Evolutionary conservation across 805 yeast species (phyloP).

Genomic region (Candida tibetensis): DNA sequence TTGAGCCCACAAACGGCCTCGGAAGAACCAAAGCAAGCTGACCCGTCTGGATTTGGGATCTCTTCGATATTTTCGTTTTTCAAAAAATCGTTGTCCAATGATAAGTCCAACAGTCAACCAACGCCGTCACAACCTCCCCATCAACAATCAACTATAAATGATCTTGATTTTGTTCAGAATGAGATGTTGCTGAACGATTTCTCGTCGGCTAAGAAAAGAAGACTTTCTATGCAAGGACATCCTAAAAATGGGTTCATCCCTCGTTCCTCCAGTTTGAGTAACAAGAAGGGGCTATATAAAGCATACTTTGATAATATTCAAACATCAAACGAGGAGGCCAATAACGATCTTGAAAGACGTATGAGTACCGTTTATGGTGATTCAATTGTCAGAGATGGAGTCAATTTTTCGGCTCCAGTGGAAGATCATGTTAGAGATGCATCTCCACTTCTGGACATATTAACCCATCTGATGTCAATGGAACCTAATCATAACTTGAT

Average conservation of each 20-base stretch:
- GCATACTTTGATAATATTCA: conserved; percentile 17
- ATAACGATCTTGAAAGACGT: conserved; percentile 30
- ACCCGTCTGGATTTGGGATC: conserved; percentile 1
- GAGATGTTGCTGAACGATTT: conserved; percentile 23
- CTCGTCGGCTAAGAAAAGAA: conserved; percentile 26
- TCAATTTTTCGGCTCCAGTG: background rate
- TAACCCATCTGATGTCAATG: background rate
- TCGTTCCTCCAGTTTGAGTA: conserved; percentile 21
- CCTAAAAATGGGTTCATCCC: conserved; percentile 19
- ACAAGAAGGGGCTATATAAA: conserved; percentile 18
- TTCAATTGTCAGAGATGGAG: conserved; percentile 13
- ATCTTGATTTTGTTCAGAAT: conserved; percentile 7
- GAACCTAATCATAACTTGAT: background rate
- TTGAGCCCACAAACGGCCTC: conserved; percentile 7
- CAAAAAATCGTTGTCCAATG: conserved; percentile 1
- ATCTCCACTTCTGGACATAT: conserved; percentile 5
- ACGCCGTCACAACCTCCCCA: background rate
- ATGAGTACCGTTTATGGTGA: conserved; percentile 20
- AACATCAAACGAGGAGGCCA: conserved; percentile 17
- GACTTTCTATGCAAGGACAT: conserved; percentile 24
- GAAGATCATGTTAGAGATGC: conserved; percentile 3
- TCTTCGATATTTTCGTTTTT: conserved; percentile 3
- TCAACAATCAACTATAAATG: conserved; percentile 1
- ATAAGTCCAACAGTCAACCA: background rate
- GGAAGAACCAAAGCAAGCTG: background rate